Evolutionary conservation across 192 early-diverging fungal species (phyloP).

Genomic region (Endogone sp.): DNA sequence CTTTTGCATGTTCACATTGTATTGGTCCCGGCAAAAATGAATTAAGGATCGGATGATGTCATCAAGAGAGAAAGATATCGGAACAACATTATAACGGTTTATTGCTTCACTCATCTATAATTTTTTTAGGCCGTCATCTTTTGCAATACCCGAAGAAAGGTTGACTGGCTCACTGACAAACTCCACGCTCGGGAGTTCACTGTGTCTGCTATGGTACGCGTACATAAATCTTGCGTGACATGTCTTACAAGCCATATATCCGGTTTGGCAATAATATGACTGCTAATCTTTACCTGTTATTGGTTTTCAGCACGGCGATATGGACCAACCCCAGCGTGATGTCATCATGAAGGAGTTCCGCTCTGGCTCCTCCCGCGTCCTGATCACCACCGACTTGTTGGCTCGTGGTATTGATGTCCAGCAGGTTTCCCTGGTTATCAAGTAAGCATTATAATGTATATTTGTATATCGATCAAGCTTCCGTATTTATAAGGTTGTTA

Average conservation of each 20-base stretch:
- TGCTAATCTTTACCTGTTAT: not conserved
- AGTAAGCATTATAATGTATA: slow-evolving; percentile 12
- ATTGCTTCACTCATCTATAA: not conserved
- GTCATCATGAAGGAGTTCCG: slow-evolving; percentile 99
- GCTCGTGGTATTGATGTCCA: slow-evolving; percentile 99
- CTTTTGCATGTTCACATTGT: too few species aligned
- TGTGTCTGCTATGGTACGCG: slow-evolving; percentile 78
- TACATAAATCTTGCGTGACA: too few species aligned
- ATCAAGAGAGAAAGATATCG: too few species aligned
- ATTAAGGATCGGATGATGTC: too few species aligned
- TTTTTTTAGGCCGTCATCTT: slow-evolving; percentile 88
- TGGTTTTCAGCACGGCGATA: slow-evolving; percentile 78
- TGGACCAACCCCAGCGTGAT: slow-evolving; percentile 95
- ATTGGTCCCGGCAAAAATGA: too few species aligned
- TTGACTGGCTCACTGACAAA: slow-evolving; percentile 99
- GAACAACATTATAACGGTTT: too few species aligned
- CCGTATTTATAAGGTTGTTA: not conserved
- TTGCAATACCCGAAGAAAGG: slow-evolving; percentile 99
- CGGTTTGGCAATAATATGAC: too few species aligned
- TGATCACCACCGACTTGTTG: slow-evolving; percentile 97
- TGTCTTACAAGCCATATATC: too few species aligned
- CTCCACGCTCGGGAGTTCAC: slow-evolving; percentile 88
- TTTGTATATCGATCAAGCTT: not conserved
- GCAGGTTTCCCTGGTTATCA: slow-evolving; percentile 97
- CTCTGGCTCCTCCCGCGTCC: slow-evolving; percentile 91